phyloP scores from a whole-genome alignment of 2,329 filamentous ascomycete genomes.

The Sarocladium kiliense region DNA sequence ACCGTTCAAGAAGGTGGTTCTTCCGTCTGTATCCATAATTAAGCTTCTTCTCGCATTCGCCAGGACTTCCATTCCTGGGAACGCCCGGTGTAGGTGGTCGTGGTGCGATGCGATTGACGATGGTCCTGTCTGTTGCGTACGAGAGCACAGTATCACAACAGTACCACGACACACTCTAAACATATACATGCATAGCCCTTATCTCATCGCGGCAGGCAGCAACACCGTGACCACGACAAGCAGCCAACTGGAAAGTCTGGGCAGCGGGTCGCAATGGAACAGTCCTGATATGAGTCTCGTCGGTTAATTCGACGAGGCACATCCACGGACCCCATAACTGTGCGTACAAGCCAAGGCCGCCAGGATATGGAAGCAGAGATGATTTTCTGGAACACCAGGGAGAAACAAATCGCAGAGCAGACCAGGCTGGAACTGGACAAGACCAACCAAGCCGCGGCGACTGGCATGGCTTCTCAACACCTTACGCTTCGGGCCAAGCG shows the following conservation, averaged over 20 bases:
- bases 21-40: not conserved
- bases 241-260: not conserved
- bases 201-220: not conserved
- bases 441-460: no score
- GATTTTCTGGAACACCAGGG: not conserved
- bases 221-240: not conserved
- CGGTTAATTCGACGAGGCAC: not conserved
- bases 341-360: not conserved
- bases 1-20: no score
- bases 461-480: not conserved
- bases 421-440: no score
- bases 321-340: not conserved
- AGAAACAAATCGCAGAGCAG: no score
- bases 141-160: no score
- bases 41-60: not conserved
- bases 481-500: not conserved
- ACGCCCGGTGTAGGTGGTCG: no score
- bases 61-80: not conserved
- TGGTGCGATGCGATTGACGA: no score
- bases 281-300: not conserved
- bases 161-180: no score
- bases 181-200: no score
- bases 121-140: no score
- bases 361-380: not conserved
- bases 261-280: not conserved